Conservation (phyloP, 176 grass and related monocot species). For the Panicum miliaceum region DNA sequence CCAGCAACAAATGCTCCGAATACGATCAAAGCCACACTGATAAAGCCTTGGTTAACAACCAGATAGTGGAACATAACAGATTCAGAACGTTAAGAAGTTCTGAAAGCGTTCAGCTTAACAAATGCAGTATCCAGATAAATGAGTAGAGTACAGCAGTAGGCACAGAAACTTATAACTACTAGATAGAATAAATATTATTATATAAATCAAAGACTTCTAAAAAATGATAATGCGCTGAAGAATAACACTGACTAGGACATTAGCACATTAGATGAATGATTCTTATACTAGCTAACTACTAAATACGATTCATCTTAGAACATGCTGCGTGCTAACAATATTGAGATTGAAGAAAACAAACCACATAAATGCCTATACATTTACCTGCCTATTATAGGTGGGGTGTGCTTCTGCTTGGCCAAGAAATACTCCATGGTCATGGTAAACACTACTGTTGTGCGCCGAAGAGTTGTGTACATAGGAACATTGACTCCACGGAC, state of each 20-base stretch:
- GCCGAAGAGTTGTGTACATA: conserved; percentile 98
- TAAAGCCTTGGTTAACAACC: conserved; percentile 58
- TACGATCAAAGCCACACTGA: conserved; percentile 96
- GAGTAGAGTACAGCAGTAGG: conserved; percentile 11
- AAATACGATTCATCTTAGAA: neutral
- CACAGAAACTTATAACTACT: conserved; percentile 17
- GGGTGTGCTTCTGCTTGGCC: conserved; percentile 85
- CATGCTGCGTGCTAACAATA: neutral
- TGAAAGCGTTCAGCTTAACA: neutral
- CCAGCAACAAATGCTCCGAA: conserved; percentile 96
- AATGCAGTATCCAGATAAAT: neutral
- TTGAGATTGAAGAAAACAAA: conserved; percentile 14
- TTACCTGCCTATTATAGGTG: conserved; percentile 89
- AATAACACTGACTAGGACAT: neutral
- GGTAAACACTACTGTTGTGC: conserved; percentile 97
- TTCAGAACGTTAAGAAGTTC: conserved; percentile 16
- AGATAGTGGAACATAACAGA: conserved; percentile 41
- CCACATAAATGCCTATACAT: conserved; percentile 29
- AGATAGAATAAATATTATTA: neutral
- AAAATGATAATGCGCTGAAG: neutral
- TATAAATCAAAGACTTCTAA: neutral
- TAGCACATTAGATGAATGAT: neutral
- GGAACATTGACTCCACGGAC: conserved; percentile 98
- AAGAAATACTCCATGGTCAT: conserved; percentile 98
- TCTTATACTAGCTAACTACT: conserved; percentile 3